Percentiles rank a stretch among this genome's conserved stretches.
Conservation (phyloP, 257 asterid genomes). For the Scutellaria baicalensis region DNA sequence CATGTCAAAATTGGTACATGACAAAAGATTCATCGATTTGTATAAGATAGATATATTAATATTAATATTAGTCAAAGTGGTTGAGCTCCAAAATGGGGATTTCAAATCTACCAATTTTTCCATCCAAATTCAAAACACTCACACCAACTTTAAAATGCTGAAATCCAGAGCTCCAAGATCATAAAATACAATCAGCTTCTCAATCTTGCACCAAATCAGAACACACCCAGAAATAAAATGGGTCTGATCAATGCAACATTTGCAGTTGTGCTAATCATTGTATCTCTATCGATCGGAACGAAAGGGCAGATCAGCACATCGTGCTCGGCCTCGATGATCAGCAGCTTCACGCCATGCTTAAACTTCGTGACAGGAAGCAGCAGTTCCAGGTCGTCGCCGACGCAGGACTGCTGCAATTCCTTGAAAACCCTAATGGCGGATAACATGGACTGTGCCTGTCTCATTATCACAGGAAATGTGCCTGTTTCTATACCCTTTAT, state of each 20-base stretch:
- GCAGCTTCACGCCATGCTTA: constrained; percentile 57
- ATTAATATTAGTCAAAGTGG: constrained; percentile 40
- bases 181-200: not conserved
- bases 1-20: constrained; percentile 1
- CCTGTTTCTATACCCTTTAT: constrained; percentile 58
- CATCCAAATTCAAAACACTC: constrained; percentile 13
- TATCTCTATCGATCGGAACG: constrained; percentile 4
- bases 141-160: constrained; percentile 6
- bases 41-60: too few relatives aligned
- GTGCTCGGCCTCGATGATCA: constrained; percentile 45
- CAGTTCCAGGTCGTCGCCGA: constrained; percentile 41
- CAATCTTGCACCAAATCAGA: not conserved
- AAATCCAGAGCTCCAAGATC: not conserved
- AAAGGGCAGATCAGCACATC: constrained; percentile 55
- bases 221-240: not conserved
- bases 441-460: constrained; percentile 62
- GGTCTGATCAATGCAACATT: constrained; percentile 8
- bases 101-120: constrained; percentile 45
- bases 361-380: constrained; percentile 64
- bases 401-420: constrained; percentile 49
- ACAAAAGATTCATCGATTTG: not conserved
- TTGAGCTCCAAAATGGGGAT: constrained; percentile 50
- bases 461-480: constrained; percentile 64
- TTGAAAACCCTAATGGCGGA: constrained; percentile 35
- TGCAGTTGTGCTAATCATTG: constrained; percentile 2